Conservation (phyloP, 2,329 filamentous ascomycete genomes). For the Lasiodiplodia theobromae region DNA sequence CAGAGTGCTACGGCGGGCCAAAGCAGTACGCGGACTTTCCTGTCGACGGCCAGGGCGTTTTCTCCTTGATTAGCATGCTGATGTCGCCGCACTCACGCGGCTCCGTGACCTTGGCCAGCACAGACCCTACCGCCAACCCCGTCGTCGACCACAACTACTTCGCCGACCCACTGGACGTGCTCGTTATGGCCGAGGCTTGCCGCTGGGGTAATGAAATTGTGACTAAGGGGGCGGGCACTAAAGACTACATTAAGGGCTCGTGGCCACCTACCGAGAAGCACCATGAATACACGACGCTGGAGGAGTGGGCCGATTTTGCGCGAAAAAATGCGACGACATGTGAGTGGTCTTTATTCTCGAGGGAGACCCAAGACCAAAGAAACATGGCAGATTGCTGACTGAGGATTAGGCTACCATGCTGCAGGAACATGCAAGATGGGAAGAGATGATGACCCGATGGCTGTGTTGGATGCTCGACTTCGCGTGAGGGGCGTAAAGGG, state of each 20-base stretch:
- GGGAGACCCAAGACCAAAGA: neutral
- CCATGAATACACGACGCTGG: constrained; percentile 60
- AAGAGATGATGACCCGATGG: constrained; percentile 12
- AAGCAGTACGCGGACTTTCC: constrained; percentile 65
- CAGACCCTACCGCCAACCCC: constrained; percentile 36
- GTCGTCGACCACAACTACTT: constrained; percentile 42
- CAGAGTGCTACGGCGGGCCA: constrained; percentile 67
- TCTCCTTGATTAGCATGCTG: constrained; percentile 40
- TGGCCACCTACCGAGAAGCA: constrained; percentile 56
- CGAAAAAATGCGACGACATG: constrained; percentile 51
- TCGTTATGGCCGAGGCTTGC: constrained; percentile 36
- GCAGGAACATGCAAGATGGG: constrained; percentile 28
- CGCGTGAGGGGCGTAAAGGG: constrained; percentile 7
- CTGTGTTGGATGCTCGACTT: constrained; percentile 10
- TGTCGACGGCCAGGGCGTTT: constrained; percentile 60
- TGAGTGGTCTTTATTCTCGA: neutral
- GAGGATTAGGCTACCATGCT: constrained; percentile 8
- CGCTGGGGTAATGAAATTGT: constrained; percentile 36
- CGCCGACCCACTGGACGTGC: constrained; percentile 35
- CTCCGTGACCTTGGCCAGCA: constrained; percentile 36
- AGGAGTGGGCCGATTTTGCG: constrained; percentile 66
- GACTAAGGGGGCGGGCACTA: constrained; percentile 63
- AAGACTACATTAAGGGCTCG: constrained; percentile 49
- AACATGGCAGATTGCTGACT: neutral
- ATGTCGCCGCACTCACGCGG: constrained; percentile 41